phyloP scores from a whole-genome alignment of 768 basidiomycete species.

The Trametes meyenii region DNA sequence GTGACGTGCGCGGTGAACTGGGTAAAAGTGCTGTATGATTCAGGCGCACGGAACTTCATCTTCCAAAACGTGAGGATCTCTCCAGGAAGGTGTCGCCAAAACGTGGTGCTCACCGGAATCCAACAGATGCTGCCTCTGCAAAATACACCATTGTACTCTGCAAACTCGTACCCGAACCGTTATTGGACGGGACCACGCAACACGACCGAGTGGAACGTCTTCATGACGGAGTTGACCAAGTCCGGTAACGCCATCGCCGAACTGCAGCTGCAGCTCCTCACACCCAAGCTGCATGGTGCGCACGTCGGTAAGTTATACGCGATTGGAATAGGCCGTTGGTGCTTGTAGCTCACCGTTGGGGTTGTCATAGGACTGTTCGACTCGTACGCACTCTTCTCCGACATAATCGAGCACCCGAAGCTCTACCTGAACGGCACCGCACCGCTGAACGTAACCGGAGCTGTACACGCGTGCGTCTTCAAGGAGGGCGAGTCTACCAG shows the following conservation, averaged over 20 bases:
- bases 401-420: constrained; percentile 55
- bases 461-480: constrained; percentile 52
- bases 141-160: constrained; percentile 34
- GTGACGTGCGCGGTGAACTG: constrained; percentile 61
- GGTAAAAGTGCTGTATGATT: constrained; percentile 56
- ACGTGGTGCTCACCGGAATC: neutral
- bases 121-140: constrained; percentile 41
- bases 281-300: constrained; percentile 40
- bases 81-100: neutral
- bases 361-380: constrained; percentile 57
- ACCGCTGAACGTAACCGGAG: constrained; percentile 59
- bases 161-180: constrained; percentile 35
- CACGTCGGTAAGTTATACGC: constrained; percentile 51
- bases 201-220: constrained; percentile 39
- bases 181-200: constrained; percentile 39
- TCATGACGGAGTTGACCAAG: constrained; percentile 37
- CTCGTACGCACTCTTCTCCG: constrained; percentile 60
- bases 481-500: constrained; percentile 35
- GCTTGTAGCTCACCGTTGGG: neutral
- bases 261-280: constrained; percentile 31
- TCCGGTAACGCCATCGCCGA: constrained; percentile 35
- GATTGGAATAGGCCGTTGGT: neutral
- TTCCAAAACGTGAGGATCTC: constrained; percentile 60
- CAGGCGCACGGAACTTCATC: constrained; percentile 66
- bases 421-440: constrained; percentile 66